These are phyloP conservation scores for Xylariales sp. DNA, from an alignment of 2,329 filamentous ascomycete genomes.

Conservation along the genomic window DNA sequence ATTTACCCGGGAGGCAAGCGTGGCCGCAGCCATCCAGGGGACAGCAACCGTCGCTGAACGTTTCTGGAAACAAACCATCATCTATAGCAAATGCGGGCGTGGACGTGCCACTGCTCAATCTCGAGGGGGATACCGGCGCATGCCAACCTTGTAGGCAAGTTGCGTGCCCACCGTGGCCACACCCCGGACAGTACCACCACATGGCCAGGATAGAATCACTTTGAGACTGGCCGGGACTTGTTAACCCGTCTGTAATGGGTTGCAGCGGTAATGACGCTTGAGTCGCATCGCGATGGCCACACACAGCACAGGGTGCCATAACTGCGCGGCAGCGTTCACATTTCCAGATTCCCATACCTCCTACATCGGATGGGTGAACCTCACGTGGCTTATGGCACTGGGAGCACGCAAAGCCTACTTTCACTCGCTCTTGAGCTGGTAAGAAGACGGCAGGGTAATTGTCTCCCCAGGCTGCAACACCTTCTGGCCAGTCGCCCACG, in stretches of 20 bases:
- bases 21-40: conserved; percentile 63
- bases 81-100: conserved; percentile 7
- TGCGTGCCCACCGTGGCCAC: conserved; percentile 58
- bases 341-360: conserved; percentile 44
- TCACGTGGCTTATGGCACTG: conserved; percentile 54
- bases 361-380: conserved; percentile 39
- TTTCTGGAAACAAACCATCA: conserved; percentile 25
- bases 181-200: conserved; percentile 63
- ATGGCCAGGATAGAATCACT: conserved; percentile 31
- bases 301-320: conserved; percentile 56
- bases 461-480: conserved; percentile 47
- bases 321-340: conserved; percentile 51
- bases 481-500: conserved; percentile 50
- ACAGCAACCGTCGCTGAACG: conserved; percentile 53
- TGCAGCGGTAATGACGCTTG: conserved; percentile 26
- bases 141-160: conserved; percentile 59
- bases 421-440: conserved; percentile 50
- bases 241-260: conserved; percentile 18
- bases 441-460: conserved; percentile 51
- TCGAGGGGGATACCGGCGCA: conserved; percentile 22
- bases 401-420: conserved; percentile 49
- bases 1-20: conserved; percentile 55
- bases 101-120: conserved; percentile 6
- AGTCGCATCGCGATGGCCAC: conserved; percentile 46
- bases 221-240: conserved; percentile 7